Conservation (phyloP, 345 rosid genomes). For the Populus deltoides region DNA sequence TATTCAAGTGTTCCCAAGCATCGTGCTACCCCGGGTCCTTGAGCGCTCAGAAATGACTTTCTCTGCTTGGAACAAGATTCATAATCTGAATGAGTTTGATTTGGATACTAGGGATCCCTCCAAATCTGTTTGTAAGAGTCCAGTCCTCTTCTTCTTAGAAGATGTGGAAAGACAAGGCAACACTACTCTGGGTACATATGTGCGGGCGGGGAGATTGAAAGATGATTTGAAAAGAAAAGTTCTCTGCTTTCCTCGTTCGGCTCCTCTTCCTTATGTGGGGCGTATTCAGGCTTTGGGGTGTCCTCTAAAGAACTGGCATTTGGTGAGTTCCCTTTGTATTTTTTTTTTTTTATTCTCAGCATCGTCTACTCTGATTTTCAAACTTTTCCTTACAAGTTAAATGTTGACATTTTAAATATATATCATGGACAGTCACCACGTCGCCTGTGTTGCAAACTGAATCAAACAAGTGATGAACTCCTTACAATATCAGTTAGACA, state of each 20-base stretch:
- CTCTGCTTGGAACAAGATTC: conserved; percentile 76
- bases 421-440: conserved; percentile 59
- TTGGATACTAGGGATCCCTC: conserved; percentile 62
- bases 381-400: not conserved
- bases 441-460: conserved; percentile 70
- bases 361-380: not conserved
- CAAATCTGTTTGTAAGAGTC: conserved; percentile 57
- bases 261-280: conserved; percentile 56
- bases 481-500: conserved; percentile 67
- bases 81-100: conserved; percentile 65
- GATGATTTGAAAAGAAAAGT: conserved; percentile 68
- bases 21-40: conserved; percentile 62
- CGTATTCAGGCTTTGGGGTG: conserved; percentile 55
- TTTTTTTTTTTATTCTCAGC: too few species aligned
- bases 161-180: conserved; percentile 44
- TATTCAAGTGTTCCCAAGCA: conserved; percentile 74
- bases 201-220: conserved; percentile 36
- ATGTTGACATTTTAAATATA: not conserved
- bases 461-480: conserved; percentile 39
- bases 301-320: conserved; percentile 70
- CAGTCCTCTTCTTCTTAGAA: conserved; percentile 53
- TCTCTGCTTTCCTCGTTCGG: conserved; percentile 63
- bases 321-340: conserved; percentile 44
- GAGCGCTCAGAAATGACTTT: conserved; percentile 74
- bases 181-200: conserved; percentile 54